These are phyloP conservation scores for Lichtheimia corymbifera DNA, from an alignment of 371 early-diverging fungal genomes.

Conservation along the genomic window DNA sequence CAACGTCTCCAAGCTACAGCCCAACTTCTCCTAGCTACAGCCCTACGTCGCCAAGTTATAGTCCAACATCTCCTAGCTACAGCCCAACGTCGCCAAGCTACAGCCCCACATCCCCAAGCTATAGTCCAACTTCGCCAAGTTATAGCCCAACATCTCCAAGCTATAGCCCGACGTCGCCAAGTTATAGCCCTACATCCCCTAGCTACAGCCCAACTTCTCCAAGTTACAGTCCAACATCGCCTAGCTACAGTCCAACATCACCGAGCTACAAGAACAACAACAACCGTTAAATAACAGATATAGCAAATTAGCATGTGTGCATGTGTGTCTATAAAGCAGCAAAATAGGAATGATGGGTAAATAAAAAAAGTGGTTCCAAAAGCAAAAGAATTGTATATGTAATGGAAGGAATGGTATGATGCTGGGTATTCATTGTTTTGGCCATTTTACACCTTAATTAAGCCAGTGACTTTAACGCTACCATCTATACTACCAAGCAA, in stretches of 20 bases:
- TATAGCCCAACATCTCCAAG: constrained; percentile 74
- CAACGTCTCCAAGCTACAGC: constrained; percentile 76
- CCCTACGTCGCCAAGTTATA: constrained; percentile 68
- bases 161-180: constrained; percentile 72
- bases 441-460: constrained; percentile 48
- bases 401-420: too few relatives aligned
- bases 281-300: neutral
- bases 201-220: constrained; percentile 77
- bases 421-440: neutral
- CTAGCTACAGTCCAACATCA: constrained; percentile 58
- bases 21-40: constrained; percentile 68
- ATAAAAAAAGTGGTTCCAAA: too few relatives aligned
- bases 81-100: constrained; percentile 78
- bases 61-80: constrained; percentile 64
- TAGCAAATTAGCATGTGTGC: neutral
- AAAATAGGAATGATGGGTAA: neutral
- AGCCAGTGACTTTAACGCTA: constrained; percentile 54
- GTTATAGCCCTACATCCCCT: constrained; percentile 65
- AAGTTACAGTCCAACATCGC: constrained; percentile 72
- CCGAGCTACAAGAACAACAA: constrained; percentile 55
- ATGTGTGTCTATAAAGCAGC: neutral
- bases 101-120: constrained; percentile 70
- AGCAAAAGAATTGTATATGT: too few relatives aligned
- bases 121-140: constrained; percentile 72
- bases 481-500: constrained; percentile 59